phyloP scores from a whole-genome alignment of 129 eudicot genomes.

The Deinandra increscens region DNA sequence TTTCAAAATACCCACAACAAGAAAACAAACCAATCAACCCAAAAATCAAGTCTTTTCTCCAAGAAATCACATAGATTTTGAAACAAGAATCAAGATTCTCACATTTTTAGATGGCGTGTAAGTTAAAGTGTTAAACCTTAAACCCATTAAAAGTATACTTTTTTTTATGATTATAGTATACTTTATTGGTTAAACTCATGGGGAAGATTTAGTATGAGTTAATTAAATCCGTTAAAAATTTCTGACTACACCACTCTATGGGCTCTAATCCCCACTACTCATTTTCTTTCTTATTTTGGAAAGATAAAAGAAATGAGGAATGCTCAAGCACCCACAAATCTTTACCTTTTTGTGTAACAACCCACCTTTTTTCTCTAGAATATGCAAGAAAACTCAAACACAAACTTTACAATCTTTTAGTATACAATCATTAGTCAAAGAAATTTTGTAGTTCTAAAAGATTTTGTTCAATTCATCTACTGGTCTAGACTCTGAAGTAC shows the following conservation, averaged over 20 bases:
- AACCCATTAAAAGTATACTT: background rate
- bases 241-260: constrained; percentile 6
- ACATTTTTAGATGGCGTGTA: no score
- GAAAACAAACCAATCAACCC: background rate
- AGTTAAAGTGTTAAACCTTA: no score
- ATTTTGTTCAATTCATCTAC: background rate
- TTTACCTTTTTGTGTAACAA: constrained; percentile 26
- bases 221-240: background rate
- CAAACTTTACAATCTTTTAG: background rate
- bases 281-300: constrained; percentile 12
- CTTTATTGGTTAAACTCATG: background rate
- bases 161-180: background rate
- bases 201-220: background rate
- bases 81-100: constrained; percentile 22
- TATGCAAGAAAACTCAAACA: background rate
- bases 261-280: constrained; percentile 27
- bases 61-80: constrained; percentile 18
- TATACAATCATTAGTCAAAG: background rate
- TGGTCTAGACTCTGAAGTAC: background rate
- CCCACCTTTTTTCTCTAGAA: background rate
- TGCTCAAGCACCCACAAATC: constrained; percentile 25
- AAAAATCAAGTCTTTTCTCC: constrained; percentile 19
- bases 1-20: constrained; percentile 15
- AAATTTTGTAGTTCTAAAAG: background rate
- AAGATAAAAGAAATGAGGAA: constrained; percentile 26